Base-by-base conservation (phyloP, 352 stramenopile species). In the Pythium phragmitis region DNA sequence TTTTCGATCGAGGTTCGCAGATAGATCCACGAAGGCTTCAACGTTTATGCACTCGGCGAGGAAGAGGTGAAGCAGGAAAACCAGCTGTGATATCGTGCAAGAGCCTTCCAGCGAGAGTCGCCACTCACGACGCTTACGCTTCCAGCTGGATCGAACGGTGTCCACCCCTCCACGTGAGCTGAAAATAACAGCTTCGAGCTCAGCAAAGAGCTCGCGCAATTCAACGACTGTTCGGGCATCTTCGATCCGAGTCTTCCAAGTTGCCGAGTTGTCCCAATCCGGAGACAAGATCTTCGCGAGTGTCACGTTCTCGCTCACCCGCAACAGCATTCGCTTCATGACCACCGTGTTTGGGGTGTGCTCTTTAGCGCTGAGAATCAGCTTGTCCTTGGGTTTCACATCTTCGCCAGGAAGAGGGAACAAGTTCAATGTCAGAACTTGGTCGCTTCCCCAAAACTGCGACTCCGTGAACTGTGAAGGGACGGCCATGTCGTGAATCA, bases 41-140 rank as follows among this genome's bases (percentile, higher is more conserved):
- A 90, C 74, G 52, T 91, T 82, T 54, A 94, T 77, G 50, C 88
- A 89, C 65, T 94, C 81, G 48, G 87, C 80, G 13, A 94, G 67
- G 30, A 92, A 75, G 36, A 89, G 68, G 58, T 90, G 76, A 36
- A 94, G 64, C 37, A 94, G 54, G 53, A 94, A 83, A 17, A 89
- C 76, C 12, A 91, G 26, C 64, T 94, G 85, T 16, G 83, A 75
- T 28, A 85, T 85, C n/a, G 83, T 94, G 55, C 75, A 76, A 39
- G 70, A 80, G 11, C 80, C 82, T 30, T 89, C 78, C 1, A 91
- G 55, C 28, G 74, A 80, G 30, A 89, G 65, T n/a, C 77, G 69
- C 85, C 82, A 92, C 49, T 91, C 82, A 42, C 82, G 82, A 47
- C 85, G 76, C 48, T 94, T 92, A 6, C 81, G 72, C 50, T 85